A percentile compares a stretch with the other conserved stretches of the same genome.
These are phyloP conservation scores for Pseudogymnoascus sp. DNA, from an alignment of 2,329 filamentous ascomycete species.

Conservation along the genomic window DNA sequence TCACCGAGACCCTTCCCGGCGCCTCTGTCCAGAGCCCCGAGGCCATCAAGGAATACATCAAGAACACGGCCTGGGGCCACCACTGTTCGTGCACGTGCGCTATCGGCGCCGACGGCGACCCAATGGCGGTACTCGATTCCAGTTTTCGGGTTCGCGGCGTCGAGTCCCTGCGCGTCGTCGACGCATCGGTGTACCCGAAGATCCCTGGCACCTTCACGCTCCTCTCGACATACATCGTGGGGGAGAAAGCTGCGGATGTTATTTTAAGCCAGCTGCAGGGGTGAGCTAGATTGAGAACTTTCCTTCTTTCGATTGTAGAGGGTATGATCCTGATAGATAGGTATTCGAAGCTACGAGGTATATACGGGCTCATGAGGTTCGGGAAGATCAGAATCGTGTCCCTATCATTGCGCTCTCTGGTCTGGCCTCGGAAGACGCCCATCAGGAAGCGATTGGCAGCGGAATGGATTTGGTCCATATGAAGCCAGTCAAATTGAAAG, in stretches of 20 bases:
- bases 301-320: too few relatives aligned
- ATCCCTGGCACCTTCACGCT: slow-evolving; percentile 45
- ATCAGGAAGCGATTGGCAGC: too few relatives aligned
- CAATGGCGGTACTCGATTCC: slow-evolving; percentile 45
- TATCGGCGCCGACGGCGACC: slow-evolving; percentile 36
- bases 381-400: too few relatives aligned
- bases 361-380: too few relatives aligned
- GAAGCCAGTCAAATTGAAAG: too few relatives aligned
- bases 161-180: slow-evolving; percentile 50
- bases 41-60: slow-evolving; percentile 40
- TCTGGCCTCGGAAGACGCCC: too few relatives aligned
- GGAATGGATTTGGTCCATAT: too few relatives aligned
- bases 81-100: slow-evolving; percentile 49
- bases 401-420: too few relatives aligned
- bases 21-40: slow-evolving; percentile 34
- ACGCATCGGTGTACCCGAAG: slow-evolving; percentile 49
- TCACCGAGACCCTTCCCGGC: slow-evolving; percentile 38
- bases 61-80: slow-evolving; percentile 48
- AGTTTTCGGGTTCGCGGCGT: slow-evolving; percentile 51
- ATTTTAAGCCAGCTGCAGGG: not conserved
- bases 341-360: too few relatives aligned
- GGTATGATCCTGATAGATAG: too few relatives aligned
- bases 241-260: slow-evolving; percentile 45
- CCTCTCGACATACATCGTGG: slow-evolving; percentile 46
- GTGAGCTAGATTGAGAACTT: too few relatives aligned